Conservation (phyloP, 495 filamentous ascomycete genomes). For the Pseudotulostoma volvatum region DNA sequence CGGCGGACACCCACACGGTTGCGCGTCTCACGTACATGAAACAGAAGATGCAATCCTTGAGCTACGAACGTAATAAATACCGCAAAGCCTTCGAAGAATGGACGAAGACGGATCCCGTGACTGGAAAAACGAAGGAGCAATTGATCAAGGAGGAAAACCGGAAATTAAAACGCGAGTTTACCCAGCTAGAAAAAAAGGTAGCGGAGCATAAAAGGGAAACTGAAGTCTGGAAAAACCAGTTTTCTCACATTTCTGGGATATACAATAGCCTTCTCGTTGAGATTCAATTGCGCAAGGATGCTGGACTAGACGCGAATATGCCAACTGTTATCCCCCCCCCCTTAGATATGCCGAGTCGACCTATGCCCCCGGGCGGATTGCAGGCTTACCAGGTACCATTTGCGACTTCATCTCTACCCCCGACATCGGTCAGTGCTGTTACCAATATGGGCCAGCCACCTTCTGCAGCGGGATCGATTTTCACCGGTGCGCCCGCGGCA, state of each 20-base stretch:
- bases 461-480: too few species aligned
- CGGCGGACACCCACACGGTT: conserved; percentile 5
- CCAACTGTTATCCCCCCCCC: too few species aligned
- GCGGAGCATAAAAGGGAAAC: conserved; percentile 9
- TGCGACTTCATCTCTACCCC: too few species aligned
- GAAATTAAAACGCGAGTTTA: conserved; percentile 10
- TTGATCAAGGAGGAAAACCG: conserved; percentile 12
- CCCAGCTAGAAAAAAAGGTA: conserved; percentile 11
- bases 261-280: conserved; percentile 17
- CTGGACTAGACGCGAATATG: too few species aligned
- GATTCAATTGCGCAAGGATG: too few species aligned
- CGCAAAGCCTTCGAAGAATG: conserved; percentile 8
- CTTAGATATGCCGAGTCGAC: too few species aligned
- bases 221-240: not conserved
- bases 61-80: conserved; percentile 12
- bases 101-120: conserved; percentile 6
- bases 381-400: too few species aligned
- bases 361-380: too few species aligned
- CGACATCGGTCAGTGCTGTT: too few species aligned
- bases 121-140: conserved; percentile 13
- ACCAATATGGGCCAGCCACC: too few species aligned
- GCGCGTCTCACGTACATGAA: conserved; percentile 1
- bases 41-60: conserved; percentile 6
- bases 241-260: conserved; percentile 2
- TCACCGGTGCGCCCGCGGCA: too few species aligned